These are phyloP conservation scores for Mortierella polycephala DNA, from an alignment of 371 early-diverging fungal species.

Conservation along the genomic window DNA sequence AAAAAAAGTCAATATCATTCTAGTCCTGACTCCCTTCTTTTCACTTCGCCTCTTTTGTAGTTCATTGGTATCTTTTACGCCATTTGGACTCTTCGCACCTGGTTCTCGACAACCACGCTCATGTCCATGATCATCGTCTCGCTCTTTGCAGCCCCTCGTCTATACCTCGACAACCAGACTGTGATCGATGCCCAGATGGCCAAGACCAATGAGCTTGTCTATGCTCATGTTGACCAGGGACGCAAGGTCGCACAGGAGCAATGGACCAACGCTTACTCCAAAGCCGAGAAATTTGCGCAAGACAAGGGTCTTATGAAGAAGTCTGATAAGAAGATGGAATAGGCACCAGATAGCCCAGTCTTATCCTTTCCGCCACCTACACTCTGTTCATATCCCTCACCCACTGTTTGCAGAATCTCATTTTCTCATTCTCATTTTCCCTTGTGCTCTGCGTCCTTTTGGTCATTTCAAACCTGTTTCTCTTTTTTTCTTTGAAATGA, in stretches of 20 bases:
- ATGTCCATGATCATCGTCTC: constrained; percentile 59
- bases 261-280: constrained; percentile 31
- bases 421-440: neutral
- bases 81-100: constrained; percentile 68
- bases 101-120: constrained; percentile 66
- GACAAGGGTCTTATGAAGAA: constrained; percentile 52
- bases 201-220: constrained; percentile 44
- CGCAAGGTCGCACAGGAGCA: constrained; percentile 46
- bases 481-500: no score
- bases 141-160: constrained; percentile 61
- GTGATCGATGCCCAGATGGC: constrained; percentile 64
- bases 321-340: constrained; percentile 43
- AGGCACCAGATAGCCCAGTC: neutral
- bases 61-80: constrained; percentile 60
- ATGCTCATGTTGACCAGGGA: constrained; percentile 43
- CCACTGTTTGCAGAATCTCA: neutral
- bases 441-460: no score
- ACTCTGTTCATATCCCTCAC: neutral
- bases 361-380: neutral
- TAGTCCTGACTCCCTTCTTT: neutral
- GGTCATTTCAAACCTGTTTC: no score
- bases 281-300: constrained; percentile 45
- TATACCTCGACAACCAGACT: constrained; percentile 65
- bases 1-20: neutral
- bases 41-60: constrained; percentile 11